A percentile compares a stretch with the other conserved stretches of the same genome.
Conservation (phyloP, 371 early-diverging fungal species). For the Circinella umbellata region DNA sequence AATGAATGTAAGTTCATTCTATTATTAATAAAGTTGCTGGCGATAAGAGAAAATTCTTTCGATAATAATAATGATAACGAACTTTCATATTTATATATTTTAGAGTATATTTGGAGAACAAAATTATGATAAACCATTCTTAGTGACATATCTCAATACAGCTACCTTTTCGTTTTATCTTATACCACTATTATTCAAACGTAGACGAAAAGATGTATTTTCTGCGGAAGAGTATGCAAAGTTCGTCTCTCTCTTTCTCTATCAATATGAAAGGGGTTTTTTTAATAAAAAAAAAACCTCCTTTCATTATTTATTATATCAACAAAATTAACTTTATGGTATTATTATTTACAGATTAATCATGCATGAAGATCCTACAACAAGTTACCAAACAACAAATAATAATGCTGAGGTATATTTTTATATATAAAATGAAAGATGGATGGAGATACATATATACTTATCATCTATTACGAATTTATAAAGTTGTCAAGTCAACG, state of each 20-base stretch:
- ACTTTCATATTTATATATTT: neutral
- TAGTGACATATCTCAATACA: slow-evolving; percentile 82
- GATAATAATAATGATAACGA: neutral
- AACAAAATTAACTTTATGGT: neutral
- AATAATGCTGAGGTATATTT: neutral
- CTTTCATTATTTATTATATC: neutral
- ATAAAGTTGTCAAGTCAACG: neutral
- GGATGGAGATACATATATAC: too few species aligned
- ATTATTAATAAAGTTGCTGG: neutral
- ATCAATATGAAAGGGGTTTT: neutral
- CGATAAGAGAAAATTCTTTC: neutral
- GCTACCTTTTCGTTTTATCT: slow-evolving; percentile 80
- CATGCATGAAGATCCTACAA: slow-evolving; percentile 6
- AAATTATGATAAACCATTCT: slow-evolving; percentile 77
- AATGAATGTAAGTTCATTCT: slow-evolving; percentile 61
- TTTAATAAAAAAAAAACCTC: too few species aligned
- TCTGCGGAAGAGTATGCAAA: slow-evolving; percentile 27
- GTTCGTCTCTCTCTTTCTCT: slow-evolving; percentile 13
- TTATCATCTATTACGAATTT: too few species aligned
- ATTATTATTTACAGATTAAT: slow-evolving; percentile 5
- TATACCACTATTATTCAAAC: slow-evolving; percentile 29
- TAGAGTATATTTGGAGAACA: slow-evolving; percentile 74
- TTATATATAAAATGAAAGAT: neutral
- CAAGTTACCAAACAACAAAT: neutral
- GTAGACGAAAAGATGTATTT: slow-evolving; percentile 14